A percentile compares a stretch with the other conserved stretches of the same genome.
phyloP scores from a whole-genome alignment of 1,284 basidiomycete genomes.

The Ganoderma resinaceum region DNA sequence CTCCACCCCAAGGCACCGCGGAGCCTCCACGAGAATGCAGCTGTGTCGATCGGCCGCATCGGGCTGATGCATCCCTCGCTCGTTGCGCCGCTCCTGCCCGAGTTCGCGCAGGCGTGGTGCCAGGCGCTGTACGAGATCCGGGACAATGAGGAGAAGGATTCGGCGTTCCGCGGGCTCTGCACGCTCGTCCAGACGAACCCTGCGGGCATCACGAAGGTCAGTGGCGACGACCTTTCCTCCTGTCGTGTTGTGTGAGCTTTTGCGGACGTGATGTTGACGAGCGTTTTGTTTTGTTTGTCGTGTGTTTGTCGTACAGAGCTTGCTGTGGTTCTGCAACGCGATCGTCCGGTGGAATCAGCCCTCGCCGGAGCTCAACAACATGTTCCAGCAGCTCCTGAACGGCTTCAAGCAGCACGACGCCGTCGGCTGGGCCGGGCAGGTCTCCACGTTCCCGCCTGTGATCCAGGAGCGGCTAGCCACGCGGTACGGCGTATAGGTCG shows the following conservation, averaged over 20 bases:
- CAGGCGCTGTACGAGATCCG: slow-evolving; percentile 97
- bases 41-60: slow-evolving; percentile 98
- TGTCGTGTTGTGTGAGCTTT: neutral
- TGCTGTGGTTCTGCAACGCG: slow-evolving; percentile 97
- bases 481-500: slow-evolving; percentile 73
- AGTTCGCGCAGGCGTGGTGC: slow-evolving; percentile 97
- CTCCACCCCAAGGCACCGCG: slow-evolving; percentile 92
- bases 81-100: slow-evolving; percentile 89
- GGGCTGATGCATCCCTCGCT: slow-evolving; percentile 90
- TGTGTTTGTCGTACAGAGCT: slow-evolving; percentile 59
- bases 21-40: slow-evolving; percentile 96
- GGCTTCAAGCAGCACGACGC: slow-evolving; percentile 89
- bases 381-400: slow-evolving; percentile 87
- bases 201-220: slow-evolving; percentile 85
- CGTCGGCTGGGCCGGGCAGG: slow-evolving; percentile 79
- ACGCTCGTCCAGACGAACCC: slow-evolving; percentile 96
- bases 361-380: slow-evolving; percentile 86
- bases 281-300: slow-evolving; percentile 6
- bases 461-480: slow-evolving; percentile 80
- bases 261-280: slow-evolving; percentile 10
- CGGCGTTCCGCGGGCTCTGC: slow-evolving; percentile 98
- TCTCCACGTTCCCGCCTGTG: slow-evolving; percentile 76
- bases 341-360: slow-evolving; percentile 93
- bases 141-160: slow-evolving; percentile 99
- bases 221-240: slow-evolving; percentile 5